Percentiles rank a stretch among this genome's conserved stretches.
phyloP scores from a whole-genome alignment of 768 basidiomycete species.

The Podaxis mareebaensis region DNA sequence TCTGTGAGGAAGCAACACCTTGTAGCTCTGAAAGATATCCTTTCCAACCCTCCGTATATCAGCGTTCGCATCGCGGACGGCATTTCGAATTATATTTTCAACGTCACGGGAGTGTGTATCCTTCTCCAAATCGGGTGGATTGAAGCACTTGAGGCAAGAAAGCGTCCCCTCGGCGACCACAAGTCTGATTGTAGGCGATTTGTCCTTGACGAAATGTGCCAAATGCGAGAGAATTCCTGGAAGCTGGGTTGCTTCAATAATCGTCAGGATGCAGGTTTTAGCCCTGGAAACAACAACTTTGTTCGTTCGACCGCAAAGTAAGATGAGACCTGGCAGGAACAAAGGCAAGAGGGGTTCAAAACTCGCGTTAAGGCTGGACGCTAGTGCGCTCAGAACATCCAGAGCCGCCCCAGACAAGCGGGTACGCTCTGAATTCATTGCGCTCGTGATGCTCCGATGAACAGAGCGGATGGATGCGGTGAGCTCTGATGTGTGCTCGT shows the following conservation, averaged over 20 bases:
- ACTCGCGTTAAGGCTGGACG: conserved; percentile 51
- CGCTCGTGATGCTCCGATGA: conserved; percentile 53
- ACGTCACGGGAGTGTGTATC: conserved; percentile 64
- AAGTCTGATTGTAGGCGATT: conserved; percentile 62
- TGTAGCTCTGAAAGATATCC: conserved; percentile 77
- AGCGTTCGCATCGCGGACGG: conserved; percentile 72
- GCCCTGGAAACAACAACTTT: conserved; percentile 76
- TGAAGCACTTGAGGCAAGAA: conserved; percentile 69
- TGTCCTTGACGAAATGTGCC: conserved; percentile 62
- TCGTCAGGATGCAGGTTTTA: conserved; percentile 52
- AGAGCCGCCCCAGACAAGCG: conserved; percentile 67
- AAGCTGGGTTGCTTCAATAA: conserved; percentile 70
- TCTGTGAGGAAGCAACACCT: conserved; percentile 63
- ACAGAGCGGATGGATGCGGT: conserved; percentile 50
- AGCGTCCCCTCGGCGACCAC: conserved; percentile 67
- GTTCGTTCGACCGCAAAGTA: conserved; percentile 71
- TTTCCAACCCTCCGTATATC: conserved; percentile 72
- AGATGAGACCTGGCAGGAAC: conserved; percentile 68
- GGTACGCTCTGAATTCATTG: conserved; percentile 73
- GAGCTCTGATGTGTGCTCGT: conserved; percentile 49
- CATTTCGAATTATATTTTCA: conserved; percentile 65
- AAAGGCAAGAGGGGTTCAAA: conserved; percentile 71
- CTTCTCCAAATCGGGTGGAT: conserved; percentile 78
- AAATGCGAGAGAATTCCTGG: conserved; percentile 65
- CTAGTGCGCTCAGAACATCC: conserved; percentile 58